Percentiles rank a stretch among this genome's conserved stretches.
Conservation (phyloP, 2,329 filamentous ascomycete genomes). For the Aspergillus sp. region DNA sequence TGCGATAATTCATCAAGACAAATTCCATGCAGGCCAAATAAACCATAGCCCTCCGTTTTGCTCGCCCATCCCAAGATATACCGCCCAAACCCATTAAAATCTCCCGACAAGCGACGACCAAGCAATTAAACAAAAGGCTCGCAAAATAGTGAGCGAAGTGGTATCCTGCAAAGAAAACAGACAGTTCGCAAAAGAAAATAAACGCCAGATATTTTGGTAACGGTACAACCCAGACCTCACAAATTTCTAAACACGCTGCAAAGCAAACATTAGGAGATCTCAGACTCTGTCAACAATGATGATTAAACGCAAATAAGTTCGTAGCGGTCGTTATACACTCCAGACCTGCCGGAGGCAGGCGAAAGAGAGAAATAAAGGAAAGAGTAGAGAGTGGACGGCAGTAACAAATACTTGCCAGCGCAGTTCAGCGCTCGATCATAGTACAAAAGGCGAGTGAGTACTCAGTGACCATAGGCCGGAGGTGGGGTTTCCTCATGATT, state of each 20-base stretch:
- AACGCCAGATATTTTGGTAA: slow-evolving; percentile 27
- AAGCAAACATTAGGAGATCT: slow-evolving; percentile 10
- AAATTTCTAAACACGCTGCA: slow-evolving; percentile 28
- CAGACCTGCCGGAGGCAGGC: slow-evolving; percentile 18
- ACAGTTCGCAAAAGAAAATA: slow-evolving; percentile 15
- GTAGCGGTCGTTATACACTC: slow-evolving; percentile 22
- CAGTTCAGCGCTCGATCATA: slow-evolving; percentile 2
- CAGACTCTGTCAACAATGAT: slow-evolving; percentile 5
- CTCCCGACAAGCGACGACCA: slow-evolving; percentile 8
- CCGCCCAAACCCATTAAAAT: slow-evolving; percentile 1
- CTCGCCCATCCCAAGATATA: not conserved
- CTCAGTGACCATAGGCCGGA: slow-evolving; percentile 46
- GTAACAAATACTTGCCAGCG: slow-evolving; percentile 8
- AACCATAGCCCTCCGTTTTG: not conserved
- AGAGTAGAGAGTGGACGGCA: slow-evolving; percentile 15
- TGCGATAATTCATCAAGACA: not conserved
- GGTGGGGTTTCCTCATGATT: slow-evolving; percentile 40
- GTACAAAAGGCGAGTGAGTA: not conserved
- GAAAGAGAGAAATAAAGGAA: slow-evolving; percentile 14
- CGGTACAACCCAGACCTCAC: slow-evolving; percentile 23
- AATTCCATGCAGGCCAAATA: not conserved
- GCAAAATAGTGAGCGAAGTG: slow-evolving; percentile 24
- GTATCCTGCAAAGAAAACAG: slow-evolving; percentile 29
- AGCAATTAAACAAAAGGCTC: slow-evolving; percentile 8
- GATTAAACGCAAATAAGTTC: slow-evolving; percentile 20